Conservation (phyloP, 2,329 filamentous ascomycete genomes). For the Phyllachora maydis region DNA sequence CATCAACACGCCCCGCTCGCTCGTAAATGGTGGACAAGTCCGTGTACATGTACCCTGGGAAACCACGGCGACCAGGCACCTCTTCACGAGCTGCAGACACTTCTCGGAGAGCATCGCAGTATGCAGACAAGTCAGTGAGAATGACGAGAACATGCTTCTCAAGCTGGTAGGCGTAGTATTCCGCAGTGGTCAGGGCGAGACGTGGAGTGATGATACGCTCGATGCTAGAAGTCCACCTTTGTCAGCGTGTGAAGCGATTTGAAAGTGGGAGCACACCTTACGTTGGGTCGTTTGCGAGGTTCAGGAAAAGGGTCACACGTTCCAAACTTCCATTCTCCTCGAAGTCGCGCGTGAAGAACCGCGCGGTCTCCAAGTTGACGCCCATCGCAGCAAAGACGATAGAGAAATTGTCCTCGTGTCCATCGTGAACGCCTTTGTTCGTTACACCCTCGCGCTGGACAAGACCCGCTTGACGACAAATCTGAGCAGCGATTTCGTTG, state of each 20-base stretch:
- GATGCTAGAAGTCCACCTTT: slow-evolving; percentile 45
- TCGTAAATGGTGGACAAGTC: slow-evolving; percentile 99
- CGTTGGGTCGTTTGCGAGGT: slow-evolving; percentile 98
- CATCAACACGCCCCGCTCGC: slow-evolving; percentile 90
- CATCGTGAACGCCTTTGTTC: slow-evolving; percentile 90
- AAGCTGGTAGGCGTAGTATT: slow-evolving; percentile 99
- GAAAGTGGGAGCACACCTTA: slow-evolving; percentile 33
- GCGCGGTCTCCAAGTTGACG: slow-evolving; percentile 97
- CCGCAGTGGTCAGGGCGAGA: slow-evolving; percentile 90
- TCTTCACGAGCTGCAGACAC: slow-evolving; percentile 96
- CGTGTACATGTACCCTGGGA: slow-evolving; percentile 99
- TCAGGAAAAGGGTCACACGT: slow-evolving; percentile 91
- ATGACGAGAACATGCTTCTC: slow-evolving; percentile 99
- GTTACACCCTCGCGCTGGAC: slow-evolving; percentile 60
- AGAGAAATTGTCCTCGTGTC: slow-evolving; percentile 97
- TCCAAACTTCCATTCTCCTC: slow-evolving; percentile 99
- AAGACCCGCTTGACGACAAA: slow-evolving; percentile 89
- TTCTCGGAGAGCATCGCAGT: slow-evolving; percentile 97
- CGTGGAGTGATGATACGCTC: slow-evolving; percentile 99
- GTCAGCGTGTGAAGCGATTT: too few species aligned
- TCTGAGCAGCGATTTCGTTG: slow-evolving; percentile 98
- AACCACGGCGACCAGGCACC: slow-evolving; percentile 97
- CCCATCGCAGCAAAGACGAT: slow-evolving; percentile 99
- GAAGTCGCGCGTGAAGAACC: slow-evolving; percentile 97
- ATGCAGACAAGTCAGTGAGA: slow-evolving; percentile 90